Base-by-base conservation (phyloP, 768 basidiomycete genomes). In the Leccinum disarticulatum region DNA sequence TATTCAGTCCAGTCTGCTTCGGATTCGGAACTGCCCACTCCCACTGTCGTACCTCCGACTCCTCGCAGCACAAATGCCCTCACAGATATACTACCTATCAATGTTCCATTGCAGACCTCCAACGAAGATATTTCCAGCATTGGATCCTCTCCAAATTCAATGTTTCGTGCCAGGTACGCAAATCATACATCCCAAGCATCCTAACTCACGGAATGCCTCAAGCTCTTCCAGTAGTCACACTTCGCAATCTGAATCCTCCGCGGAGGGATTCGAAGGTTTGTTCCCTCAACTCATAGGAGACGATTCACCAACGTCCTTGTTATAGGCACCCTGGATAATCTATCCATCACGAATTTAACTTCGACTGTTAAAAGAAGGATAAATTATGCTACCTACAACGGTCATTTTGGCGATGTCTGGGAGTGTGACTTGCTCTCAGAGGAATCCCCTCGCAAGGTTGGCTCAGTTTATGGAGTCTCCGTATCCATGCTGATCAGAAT, bases 391-490 rank as follows among this genome's bases (percentile, higher is more conserved):
- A 55, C 41, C 17, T 48, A 25, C 3, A n/a, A 30, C 28, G 70
- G 70, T 4, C 30, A 10, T 11, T 71, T 61, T 27, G 70, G 62
- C 28, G 60, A 73, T 49, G 51, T 71, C 30, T 71, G 68, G 63
- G 57, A 62, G 52, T 73, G 70, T 10, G 61, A 64, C n/a, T 47
- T 69, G 25, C 52, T 62, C 22, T 59, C 47, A n/a, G 55, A 35
- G n/a, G 49, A 25, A 22, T 35, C 51, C 15, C 25, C 27, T 33
- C 58, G 46, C 2, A 55, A 52, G 57, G 68, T 69, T 25, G 25
- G 55, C 25, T 25, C 22, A 8, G 10, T 41, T 49, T 3, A 1
- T 30, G 4, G 4, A 13, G 10, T n/a, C 46, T 56, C 30, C 10
- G 10, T 13, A 14, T 25, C 7, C 25, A 19, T 11, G 10, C 41